phyloP scores from a whole-genome alignment of 306 rosid species.

The Lathyrus sativus region DNA sequence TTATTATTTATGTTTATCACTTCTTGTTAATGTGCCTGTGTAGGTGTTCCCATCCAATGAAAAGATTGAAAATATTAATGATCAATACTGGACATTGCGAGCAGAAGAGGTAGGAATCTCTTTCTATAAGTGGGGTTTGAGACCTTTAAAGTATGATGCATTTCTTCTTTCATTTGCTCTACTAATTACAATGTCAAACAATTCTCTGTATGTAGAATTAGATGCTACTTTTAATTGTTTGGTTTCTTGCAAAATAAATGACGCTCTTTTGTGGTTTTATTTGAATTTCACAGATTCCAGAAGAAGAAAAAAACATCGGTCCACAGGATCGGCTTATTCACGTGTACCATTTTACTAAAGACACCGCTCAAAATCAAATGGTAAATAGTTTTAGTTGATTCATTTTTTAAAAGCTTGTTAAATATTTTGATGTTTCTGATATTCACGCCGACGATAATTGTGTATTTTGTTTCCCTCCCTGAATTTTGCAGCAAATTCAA shows the following conservation, averaged over 20 bases:
- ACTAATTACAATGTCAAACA: not conserved
- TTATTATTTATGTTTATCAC: slow-evolving; percentile 9
- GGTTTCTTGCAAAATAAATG: slow-evolving; percentile 18
- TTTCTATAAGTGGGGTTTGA: slow-evolving; percentile 25
- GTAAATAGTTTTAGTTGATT: slow-evolving; percentile 39
- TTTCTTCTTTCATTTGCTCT: slow-evolving; percentile 22
- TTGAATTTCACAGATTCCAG: slow-evolving; percentile 59
- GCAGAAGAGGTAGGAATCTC: slow-evolving; percentile 72
- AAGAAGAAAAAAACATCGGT: slow-evolving; percentile 78
- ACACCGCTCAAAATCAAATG: slow-evolving; percentile 80
- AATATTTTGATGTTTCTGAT: not conserved
- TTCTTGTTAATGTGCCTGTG: slow-evolving; percentile 28
- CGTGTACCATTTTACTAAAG: slow-evolving; percentile 82
- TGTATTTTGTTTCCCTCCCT: slow-evolving; percentile 12
- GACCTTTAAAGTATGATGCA: slow-evolving; percentile 5
- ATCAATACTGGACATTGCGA: slow-evolving; percentile 86
- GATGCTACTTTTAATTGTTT: not conserved
- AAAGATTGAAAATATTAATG: slow-evolving; percentile 81
- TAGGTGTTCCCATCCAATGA: slow-evolving; percentile 82
- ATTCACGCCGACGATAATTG: not conserved
- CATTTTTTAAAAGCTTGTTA: not conserved
- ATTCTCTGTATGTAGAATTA: not conserved
- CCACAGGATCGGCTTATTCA: slow-evolving; percentile 73
- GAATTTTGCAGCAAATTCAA: slow-evolving; percentile 71
- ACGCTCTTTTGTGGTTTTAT: not conserved